These are phyloP conservation scores for Lasiosphaeria miniovina DNA, from an alignment of 495 filamentous ascomycete species.

Conservation along the genomic window DNA sequence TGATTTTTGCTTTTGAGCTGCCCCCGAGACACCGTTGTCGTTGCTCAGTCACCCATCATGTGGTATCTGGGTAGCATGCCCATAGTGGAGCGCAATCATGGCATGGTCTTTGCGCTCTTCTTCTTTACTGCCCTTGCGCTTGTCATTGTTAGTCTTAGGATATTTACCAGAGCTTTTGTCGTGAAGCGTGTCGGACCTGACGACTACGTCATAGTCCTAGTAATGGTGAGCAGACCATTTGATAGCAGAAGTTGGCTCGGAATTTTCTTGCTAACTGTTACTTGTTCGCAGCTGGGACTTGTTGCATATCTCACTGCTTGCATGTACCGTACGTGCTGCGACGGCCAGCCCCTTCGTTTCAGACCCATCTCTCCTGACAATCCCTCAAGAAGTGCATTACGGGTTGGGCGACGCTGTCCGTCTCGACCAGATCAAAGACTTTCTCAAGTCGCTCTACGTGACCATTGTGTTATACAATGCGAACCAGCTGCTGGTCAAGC, in stretches of 20 bases:
- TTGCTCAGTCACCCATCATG: neutral
- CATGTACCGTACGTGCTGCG: conserved; percentile 3
- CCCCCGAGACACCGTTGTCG: no score
- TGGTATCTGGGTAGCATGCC: conserved; percentile 13
- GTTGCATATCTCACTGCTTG: neutral
- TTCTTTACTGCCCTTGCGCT: conserved; percentile 14
- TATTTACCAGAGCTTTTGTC: conserved; percentile 10
- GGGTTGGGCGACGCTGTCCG: conserved; percentile 1
- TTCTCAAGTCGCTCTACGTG: conserved; percentile 29
- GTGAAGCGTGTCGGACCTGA: conserved; percentile 12
- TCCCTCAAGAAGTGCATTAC: neutral
- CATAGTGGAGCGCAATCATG: conserved; percentile 17
- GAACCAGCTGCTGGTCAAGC: conserved; percentile 16
- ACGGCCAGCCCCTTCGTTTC: neutral
- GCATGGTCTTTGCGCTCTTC: conserved; percentile 9
- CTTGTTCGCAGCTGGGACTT: neutral
- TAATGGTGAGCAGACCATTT: conserved; percentile 4
- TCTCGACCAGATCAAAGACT: conserved; percentile 23
- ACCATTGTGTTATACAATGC: conserved; percentile 19
- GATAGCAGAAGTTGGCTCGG: neutral
- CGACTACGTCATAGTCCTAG: conserved; percentile 8
- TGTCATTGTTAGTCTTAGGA: neutral
- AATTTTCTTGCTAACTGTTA: neutral
- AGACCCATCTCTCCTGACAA: neutral
- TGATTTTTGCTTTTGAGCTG: no score